Base-by-base conservation (phyloP, 2,329 filamentous ascomycete species). In the Metarhizium brunneum region DNA sequence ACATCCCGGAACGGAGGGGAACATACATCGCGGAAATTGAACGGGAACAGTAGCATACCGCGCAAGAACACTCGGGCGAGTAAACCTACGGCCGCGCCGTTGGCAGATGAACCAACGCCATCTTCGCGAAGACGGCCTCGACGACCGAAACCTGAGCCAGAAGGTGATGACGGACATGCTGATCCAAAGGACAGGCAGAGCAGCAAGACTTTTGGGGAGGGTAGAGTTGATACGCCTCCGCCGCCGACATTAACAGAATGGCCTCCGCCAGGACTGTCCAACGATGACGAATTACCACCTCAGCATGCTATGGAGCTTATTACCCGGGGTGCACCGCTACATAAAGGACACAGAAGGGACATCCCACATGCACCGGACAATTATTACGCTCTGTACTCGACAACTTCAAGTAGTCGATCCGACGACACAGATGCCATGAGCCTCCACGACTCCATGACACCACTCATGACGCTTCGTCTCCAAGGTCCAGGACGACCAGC, bases 291-390 rank as follows among this genome's bases (percentile, higher is more conserved):
- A 57, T 72, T 86, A 8, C 69, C 76, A 1, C 75, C 79, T 16
- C 74, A 73, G 47, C 75, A 77, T 50, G 83, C 83, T 10, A 76
- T 78, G 69, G 76, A 82, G 51, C 72, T 84, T 56, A 80, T 86
- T 58, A 74, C 75, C n/a, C 72, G 76, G 7, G 83, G 83, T 6
- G 81, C 78, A 2, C 80, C 83, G 4, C 71, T 73, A 2, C 79
- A 82, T 66, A 79, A 74, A 55, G 83, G 83, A 20, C 75, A 80
- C 64, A 78, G 75, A 62, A 72, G 73, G 43, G 64, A 74, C 4
- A 75, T 85, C 45, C 76, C 81, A 7, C 80, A 85, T 60, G 75
- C 74, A 1, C 71, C 78, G 0, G 77, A 83, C 14, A 67, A 77
- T 57, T 84, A 79, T 64, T 84, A 78, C 62, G 74, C 75, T 3